Percentiles rank a stretch among this genome's conserved stretches.
phyloP scores from a whole-genome alignment of 75 land plant genomes.

The Sequoia sempervirens region DNA sequence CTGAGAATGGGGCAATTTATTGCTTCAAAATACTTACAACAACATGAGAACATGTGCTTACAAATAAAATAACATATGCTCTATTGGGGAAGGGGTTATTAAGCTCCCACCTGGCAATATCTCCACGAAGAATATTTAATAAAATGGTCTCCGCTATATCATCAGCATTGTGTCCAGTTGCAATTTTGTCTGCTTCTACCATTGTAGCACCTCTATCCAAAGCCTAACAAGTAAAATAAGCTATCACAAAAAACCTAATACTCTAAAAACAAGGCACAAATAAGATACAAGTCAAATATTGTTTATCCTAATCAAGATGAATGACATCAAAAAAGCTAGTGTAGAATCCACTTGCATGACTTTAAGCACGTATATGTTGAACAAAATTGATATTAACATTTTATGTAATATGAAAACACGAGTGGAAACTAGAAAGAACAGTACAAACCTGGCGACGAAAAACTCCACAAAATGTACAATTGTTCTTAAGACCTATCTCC shows the following conservation, averaged over 20 bases:
- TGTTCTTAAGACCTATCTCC: constrained; percentile 90
- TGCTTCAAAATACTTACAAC: background rate
- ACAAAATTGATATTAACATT: background rate
- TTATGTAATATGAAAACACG: background rate
- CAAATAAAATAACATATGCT: background rate
- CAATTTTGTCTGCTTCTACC: constrained; percentile 87
- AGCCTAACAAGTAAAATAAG: constrained; percentile 44
- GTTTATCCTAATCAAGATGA: background rate
- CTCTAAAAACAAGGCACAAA: background rate
- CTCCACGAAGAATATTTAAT: constrained; percentile 91
- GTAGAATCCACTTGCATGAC: background rate
- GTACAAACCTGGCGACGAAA: constrained; percentile 86
- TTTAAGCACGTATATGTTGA: background rate
- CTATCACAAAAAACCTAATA: background rate
- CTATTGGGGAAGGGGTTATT: background rate
- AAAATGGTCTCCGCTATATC: constrained; percentile 99
- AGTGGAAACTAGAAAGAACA: background rate
- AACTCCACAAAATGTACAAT: constrained; percentile 99
- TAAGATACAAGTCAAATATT: background rate
- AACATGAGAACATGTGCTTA: constrained; percentile 1
- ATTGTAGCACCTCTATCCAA: constrained; percentile 92
- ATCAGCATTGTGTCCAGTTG: constrained; percentile 98
- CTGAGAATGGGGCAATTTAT: constrained; percentile 31
- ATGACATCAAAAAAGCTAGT: background rate
- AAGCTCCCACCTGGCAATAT: constrained; percentile 79